Base-by-base conservation (phyloP, 805 yeast species). In the Yarrowia porcina region DNA sequence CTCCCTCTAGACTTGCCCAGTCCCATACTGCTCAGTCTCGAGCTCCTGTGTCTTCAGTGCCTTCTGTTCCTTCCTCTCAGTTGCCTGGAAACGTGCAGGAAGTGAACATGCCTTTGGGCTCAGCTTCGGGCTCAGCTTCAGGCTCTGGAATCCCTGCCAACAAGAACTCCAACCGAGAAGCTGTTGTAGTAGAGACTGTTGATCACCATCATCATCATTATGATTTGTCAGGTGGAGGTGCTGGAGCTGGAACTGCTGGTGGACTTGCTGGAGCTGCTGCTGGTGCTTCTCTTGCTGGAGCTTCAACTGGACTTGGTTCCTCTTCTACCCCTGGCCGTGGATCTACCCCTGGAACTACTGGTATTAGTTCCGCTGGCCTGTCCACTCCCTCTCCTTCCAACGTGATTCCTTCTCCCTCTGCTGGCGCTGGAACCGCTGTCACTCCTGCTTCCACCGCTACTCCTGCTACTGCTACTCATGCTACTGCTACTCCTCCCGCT, bases 41-140 rank as follows among this genome's bases (percentile, higher is more conserved):
- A 11, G 9, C 49, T 18, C n/a, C n/a, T 2, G 21, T 25, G 32
- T 1, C 30, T 15, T 15, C 32, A n/a, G 36, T 18, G 36, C 27
- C 49, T 27, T 15, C 47, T 25, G 17, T n/a, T 12, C 32, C 20
- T 15, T 15, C 47, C 10, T 4, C 18, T 10, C 36, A 45, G 10
- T 39, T 49, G 5, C 56, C 56, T 10, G 56, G 56, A n/a, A 32
- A 33, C 27, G 18, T 49, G 11, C 56, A 49, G n/a, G 56, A 49
- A 27, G 33, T 49, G 12, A 49, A 49, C 56, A 49, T 49, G 39
- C 56, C 56, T 21, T 28, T 49, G 39, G 21, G 38, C 18, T 5
- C 36, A 3, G 33, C 52, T 4, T 36, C n/a, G n/a, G n/a, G n/a
- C n/a, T n/a, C 25, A 9, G 15, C 18, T 21, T 27, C 25, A 11